Evolutionary conservation across 2,329 filamentous ascomycete species (phyloP).

Genomic region (Venturiaceae sp.): DNA sequence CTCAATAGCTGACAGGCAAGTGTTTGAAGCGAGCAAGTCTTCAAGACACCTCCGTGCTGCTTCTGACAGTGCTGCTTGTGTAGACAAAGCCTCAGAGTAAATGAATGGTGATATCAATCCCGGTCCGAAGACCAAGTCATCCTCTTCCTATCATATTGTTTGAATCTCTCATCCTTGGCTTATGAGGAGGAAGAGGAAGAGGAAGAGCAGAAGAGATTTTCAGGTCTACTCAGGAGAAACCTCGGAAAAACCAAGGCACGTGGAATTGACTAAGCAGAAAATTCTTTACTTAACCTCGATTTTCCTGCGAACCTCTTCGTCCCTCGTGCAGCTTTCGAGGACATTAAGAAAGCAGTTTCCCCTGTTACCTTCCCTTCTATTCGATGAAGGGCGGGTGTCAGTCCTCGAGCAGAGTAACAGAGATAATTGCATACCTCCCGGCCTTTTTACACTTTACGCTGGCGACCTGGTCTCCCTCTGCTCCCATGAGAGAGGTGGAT

Average conservation of each 20-base stretch:
- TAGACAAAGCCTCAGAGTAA: slow-evolving; percentile 1
- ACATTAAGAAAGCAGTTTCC: slow-evolving; percentile 1
- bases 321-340: neutral
- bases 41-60: neutral
- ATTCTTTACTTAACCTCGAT: neutral
- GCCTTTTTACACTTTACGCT: slow-evolving; percentile 1
- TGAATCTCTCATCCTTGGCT: neutral
- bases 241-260: too few species aligned
- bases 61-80: neutral
- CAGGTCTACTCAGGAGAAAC: neutral
- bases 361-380: neutral
- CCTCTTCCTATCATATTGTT: slow-evolving; percentile 3
- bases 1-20: neutral
- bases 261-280: neutral
- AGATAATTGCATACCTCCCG: neutral
- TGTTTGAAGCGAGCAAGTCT: neutral
- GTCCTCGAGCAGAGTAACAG: neutral
- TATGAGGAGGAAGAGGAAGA: neutral
- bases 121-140: neutral
- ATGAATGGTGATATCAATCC: slow-evolving; percentile 2
- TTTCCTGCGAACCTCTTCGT: neutral
- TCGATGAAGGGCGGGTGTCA: neutral
- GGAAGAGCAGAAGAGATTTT: neutral
- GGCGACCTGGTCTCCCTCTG: slow-evolving; percentile 1
- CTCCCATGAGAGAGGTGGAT: slow-evolving; percentile 2